Conservation (phyloP, 1,284 basidiomycete genomes). For the Porodaedalea pini region DNA sequence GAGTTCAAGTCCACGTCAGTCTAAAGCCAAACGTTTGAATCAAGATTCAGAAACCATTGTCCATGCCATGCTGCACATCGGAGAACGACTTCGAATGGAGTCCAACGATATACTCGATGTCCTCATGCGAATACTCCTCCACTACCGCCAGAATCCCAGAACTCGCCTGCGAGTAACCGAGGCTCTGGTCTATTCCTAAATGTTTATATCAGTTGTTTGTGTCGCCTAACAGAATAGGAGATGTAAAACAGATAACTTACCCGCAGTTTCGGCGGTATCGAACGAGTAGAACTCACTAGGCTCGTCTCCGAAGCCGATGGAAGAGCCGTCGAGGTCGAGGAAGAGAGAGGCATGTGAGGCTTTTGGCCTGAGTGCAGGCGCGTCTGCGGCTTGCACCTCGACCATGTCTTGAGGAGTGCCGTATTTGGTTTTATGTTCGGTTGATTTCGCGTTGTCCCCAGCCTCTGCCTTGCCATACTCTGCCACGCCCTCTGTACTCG, state of each 20-base stretch:
- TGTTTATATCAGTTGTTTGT: not conserved
- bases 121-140: not conserved
- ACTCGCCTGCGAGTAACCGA: conserved; percentile 50
- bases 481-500: not conserved
- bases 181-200: conserved; percentile 28
- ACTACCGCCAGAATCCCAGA: not conserved
- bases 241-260: not conserved
- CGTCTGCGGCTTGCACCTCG: not conserved
- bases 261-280: not conserved
- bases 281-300: not conserved
- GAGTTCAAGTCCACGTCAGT: too few relatives aligned
- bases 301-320: not conserved
- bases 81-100: not conserved
- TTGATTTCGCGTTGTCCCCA: not conserved
- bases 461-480: not conserved
- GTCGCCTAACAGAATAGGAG: too few relatives aligned
- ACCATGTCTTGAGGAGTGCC: not conserved
- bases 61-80: not conserved
- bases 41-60: too few relatives aligned
- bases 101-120: not conserved
- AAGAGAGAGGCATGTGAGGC: not conserved
- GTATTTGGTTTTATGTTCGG: not conserved
- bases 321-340: not conserved
- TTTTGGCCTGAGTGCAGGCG: not conserved
- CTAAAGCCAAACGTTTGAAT: too few relatives aligned